Evolutionary conservation across 495 filamentous ascomycete genomes (phyloP).

Genomic region (Penicillium paxilli): DNA sequence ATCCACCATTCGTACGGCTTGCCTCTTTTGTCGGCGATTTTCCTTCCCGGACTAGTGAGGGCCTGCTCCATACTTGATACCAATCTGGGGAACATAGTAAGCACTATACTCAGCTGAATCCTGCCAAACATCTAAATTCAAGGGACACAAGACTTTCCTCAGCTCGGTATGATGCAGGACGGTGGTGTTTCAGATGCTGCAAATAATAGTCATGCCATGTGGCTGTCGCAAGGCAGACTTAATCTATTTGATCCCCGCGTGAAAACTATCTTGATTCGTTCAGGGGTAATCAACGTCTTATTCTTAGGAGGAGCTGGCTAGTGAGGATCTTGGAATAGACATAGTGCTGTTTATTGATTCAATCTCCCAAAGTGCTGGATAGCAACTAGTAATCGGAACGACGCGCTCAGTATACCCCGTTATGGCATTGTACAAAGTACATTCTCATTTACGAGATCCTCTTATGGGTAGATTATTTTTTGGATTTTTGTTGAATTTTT

Average conservation of each 20-base stretch:
- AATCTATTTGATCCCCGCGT: background rate
- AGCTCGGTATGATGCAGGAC: background rate
- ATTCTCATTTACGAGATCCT: background rate
- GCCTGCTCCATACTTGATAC: background rate
- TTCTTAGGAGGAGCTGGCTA: background rate
- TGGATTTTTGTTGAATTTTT: no score
- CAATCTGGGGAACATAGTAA: background rate
- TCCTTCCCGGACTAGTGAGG: background rate
- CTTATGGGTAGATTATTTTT: background rate
- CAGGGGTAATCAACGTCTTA: background rate
- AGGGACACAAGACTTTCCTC: background rate
- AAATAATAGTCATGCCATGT: constrained; percentile 12
- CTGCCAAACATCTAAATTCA: background rate
- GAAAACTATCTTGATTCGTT: background rate
- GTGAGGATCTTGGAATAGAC: background rate
- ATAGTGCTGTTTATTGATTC: no score
- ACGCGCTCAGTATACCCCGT: no score
- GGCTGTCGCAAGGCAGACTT: constrained; percentile 11
- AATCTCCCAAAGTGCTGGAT: no score
- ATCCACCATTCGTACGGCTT: background rate
- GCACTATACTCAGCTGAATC: background rate
- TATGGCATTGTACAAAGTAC: background rate
- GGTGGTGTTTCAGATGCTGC: constrained; percentile 9
- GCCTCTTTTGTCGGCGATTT: background rate
- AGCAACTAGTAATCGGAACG: no score